Conservation (phyloP, 2,329 filamentous ascomycete genomes). For the Ramularia collo-cygni region DNA sequence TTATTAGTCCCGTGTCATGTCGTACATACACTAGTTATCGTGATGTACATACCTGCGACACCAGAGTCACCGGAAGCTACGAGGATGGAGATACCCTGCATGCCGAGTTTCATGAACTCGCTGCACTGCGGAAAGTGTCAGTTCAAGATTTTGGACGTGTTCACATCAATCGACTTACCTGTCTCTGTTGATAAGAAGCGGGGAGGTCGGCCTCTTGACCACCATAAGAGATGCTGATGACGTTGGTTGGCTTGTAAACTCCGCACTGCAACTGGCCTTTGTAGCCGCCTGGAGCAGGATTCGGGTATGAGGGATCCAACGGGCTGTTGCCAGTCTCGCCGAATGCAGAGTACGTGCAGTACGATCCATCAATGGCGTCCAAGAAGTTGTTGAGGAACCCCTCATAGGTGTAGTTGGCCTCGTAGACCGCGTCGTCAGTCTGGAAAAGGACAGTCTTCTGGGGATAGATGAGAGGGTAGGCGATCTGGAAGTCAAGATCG, state of each 20-base stretch:
- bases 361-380: slow-evolving; percentile 45
- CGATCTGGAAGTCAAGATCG: slow-evolving; percentile 45
- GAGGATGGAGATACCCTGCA: slow-evolving; percentile 44
- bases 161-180: too few relatives aligned
- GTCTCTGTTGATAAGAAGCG: slow-evolving; percentile 45
- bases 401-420: slow-evolving; percentile 30
- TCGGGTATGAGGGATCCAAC: slow-evolving; percentile 46
- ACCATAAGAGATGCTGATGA: slow-evolving; percentile 55
- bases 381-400: slow-evolving; percentile 40
- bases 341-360: slow-evolving; percentile 41
- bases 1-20: too few relatives aligned
- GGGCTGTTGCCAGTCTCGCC: slow-evolving; percentile 40
- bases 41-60: too few relatives aligned
- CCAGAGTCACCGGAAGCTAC: slow-evolving; percentile 45
- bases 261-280: slow-evolving; percentile 39
- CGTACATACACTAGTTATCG: too few relatives aligned
- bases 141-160: too few relatives aligned
- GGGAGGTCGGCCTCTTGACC: slow-evolving; percentile 50
- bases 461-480: slow-evolving; percentile 47
- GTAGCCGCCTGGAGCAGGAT: slow-evolving; percentile 32
- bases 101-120: slow-evolving; percentile 44
- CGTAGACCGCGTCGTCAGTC: slow-evolving; percentile 34
- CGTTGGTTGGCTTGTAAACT: slow-evolving; percentile 49
- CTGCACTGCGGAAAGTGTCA: too few relatives aligned
- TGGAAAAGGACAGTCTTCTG: slow-evolving; percentile 45